phyloP scores from a whole-genome alignment of 2,329 filamentous ascomycete species.

The Colletotrichum cordylinicola region DNA sequence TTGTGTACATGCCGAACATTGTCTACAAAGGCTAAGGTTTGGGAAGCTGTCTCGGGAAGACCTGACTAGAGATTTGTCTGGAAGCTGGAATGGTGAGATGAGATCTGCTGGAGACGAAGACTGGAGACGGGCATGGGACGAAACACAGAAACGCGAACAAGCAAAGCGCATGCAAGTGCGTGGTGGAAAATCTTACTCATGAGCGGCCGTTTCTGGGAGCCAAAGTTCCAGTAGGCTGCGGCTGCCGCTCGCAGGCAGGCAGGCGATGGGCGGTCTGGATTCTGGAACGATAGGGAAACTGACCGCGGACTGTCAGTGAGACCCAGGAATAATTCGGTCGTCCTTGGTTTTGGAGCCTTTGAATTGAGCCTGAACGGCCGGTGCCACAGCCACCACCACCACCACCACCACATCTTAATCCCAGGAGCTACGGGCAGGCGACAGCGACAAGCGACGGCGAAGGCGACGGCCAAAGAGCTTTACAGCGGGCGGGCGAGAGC shows the following conservation, averaged over 20 bases:
- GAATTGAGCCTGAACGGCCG: not conserved
- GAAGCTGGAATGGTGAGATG: not conserved
- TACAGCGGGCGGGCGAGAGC: not conserved
- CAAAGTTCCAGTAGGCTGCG: not conserved
- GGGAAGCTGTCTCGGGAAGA: not conserved
- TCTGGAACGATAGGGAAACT: not conserved
- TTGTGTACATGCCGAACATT: not conserved
- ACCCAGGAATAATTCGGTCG: not conserved
- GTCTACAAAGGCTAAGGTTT: not conserved
- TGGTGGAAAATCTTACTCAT: constrained; percentile 2
- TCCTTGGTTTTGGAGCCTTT: not conserved
- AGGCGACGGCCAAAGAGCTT: not conserved
- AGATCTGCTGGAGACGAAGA: not conserved
- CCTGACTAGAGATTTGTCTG: not conserved
- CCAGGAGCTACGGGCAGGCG: not conserved
- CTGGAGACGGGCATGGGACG: not conserved
- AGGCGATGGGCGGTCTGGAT: constrained; percentile 4
- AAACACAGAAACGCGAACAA: constrained; percentile 2
- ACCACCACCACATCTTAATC: not conserved
- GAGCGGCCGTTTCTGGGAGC: constrained; percentile 9
- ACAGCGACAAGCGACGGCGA: not conserved
- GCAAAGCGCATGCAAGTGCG: not conserved
- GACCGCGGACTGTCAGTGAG: not conserved
- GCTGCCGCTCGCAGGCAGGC: not conserved
- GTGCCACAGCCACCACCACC: constrained; percentile 14